Base-by-base conservation (phyloP, 257 asterid species). In the Nicotiana obtusifolia region DNA sequence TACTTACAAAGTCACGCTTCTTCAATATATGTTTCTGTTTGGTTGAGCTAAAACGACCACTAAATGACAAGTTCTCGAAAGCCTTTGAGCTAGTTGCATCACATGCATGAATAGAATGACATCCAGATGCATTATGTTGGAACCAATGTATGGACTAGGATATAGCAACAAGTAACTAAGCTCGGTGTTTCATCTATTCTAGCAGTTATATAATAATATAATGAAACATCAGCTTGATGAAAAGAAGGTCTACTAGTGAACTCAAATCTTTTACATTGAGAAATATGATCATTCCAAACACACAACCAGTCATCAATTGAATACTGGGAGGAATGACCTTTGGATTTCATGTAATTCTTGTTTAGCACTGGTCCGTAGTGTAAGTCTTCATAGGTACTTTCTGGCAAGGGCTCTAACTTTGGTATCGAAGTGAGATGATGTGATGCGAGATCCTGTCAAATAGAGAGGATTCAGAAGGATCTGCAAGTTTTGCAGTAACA, bases 381-480 rank as follows among this genome's bases (percentile, higher is more conserved):
- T 30, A 30, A 30, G 31, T 30, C 87, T 8, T 93, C 89, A 95
- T 68, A 96, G 86, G 82, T 96, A 93, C 82, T 91, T 96, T 80
- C 98, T 89, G 6, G 99, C 99, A 52, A 94, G 97, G 77, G 98
- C 97, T 82, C 98, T 87, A 44, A 96, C 97, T 90, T 96, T 96
- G 77, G 99, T 96, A 77, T 94, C 98, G n/a, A 96, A 96, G 85
- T 94, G 98, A 31, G 98, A 93, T 64, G 98, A 94, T 54, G 97
- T 87, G 85, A 96, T 83, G 44, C 98, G 97, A 64, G 98, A 90
- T 84, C 99, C 98, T n/a, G 99, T 97, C 44, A 94, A 89, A 86
- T 94, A 96, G 26, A 94, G 97, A 76, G 99, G 98, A 85, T 94
- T 96, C 82, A 93, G 95, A 88, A 96, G 97, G 77, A 92, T 90